These are phyloP conservation scores for Pseudozyma pruni DNA, from an alignment of 1,284 basidiomycete species.

Conservation along the genomic window DNA sequence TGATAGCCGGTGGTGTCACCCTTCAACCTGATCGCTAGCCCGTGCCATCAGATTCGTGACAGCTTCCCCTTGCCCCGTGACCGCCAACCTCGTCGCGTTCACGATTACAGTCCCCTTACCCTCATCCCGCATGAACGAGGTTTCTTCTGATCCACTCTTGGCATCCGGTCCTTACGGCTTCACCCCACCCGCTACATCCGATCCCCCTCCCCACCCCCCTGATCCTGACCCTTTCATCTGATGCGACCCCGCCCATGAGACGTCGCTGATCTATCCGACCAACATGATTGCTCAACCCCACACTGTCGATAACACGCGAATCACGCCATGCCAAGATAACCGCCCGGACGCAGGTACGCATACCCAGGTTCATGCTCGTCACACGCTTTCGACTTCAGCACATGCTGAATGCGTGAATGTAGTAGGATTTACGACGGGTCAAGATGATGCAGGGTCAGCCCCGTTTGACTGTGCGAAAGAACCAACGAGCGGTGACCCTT, in stretches of 20 bases:
- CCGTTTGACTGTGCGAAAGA: no score
- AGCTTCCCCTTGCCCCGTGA: background rate
- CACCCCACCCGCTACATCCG: constrained; percentile 13
- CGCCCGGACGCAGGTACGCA: no score
- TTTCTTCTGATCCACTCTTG: constrained; percentile 17
- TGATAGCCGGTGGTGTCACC: constrained; percentile 16
- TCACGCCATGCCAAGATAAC: constrained; percentile 8
- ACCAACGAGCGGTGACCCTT: constrained; percentile 13
- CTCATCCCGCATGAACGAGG: no score
- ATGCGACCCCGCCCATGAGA: constrained; percentile 14
- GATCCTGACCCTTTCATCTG: background rate
- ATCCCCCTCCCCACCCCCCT: background rate
- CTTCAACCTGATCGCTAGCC: background rate
- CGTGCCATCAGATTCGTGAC: background rate
- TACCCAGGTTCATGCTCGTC: no score
- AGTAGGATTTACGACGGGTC: no score
- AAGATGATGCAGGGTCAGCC: no score
- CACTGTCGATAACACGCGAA: constrained; percentile 9
- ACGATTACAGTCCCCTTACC: no score
- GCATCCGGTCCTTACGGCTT: constrained; percentile 6
- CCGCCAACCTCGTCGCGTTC: no score
- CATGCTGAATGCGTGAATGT: no score
- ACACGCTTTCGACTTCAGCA: no score
- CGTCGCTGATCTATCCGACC: background rate
- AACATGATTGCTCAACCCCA: constrained; percentile 20